These are phyloP conservation scores for Metschnikowia gruessii DNA, from an alignment of 805 yeast genomes.

Conservation along the genomic window DNA sequence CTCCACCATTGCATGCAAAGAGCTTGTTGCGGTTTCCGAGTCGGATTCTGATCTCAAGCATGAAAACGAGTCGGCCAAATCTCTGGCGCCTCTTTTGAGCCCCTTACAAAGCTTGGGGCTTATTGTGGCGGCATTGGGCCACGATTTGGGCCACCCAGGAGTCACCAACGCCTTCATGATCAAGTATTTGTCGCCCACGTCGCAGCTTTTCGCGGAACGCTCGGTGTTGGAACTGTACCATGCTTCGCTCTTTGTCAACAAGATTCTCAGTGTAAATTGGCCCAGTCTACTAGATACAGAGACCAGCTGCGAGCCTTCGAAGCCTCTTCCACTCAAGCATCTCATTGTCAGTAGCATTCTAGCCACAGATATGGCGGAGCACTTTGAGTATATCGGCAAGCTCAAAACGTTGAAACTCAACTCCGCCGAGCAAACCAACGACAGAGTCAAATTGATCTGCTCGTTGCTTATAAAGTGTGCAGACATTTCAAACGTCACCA, in stretches of 20 bases:
- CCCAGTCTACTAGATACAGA: slow-evolving; percentile 28
- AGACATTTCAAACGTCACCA: slow-evolving; percentile 88
- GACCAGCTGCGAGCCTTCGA: slow-evolving; percentile 39
- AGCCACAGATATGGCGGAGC: slow-evolving; percentile 90
- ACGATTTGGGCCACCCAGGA: slow-evolving; percentile 97
- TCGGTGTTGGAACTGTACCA: slow-evolving; percentile 86
- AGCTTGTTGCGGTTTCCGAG: slow-evolving; percentile 9
- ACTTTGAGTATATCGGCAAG: slow-evolving; percentile 62
- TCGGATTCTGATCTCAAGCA: not conserved
- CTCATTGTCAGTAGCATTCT: slow-evolving; percentile 38
- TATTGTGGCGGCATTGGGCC: slow-evolving; percentile 84
- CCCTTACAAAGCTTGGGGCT: slow-evolving; percentile 53
- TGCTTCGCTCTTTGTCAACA: slow-evolving; percentile 54
- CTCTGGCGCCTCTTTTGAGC: slow-evolving; percentile 28
- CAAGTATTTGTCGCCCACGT: slow-evolving; percentile 58
- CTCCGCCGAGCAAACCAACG: slow-evolving; percentile 22
- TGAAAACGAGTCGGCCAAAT: not conserved
- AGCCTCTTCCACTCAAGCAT: slow-evolving; percentile 20
- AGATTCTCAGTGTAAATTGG: slow-evolving; percentile 35
- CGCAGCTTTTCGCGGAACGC: slow-evolving; percentile 56
- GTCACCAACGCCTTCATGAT: slow-evolving; percentile 75
- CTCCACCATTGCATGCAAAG: slow-evolving; percentile 1
- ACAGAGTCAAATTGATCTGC: slow-evolving; percentile 46
- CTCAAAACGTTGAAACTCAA: slow-evolving; percentile 35
- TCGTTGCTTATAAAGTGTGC: slow-evolving; percentile 86